A percentile compares a stretch with the other conserved stretches of the same genome.
These are phyloP conservation scores for Saccharomycopsis guyanensis DNA, from an alignment of 805 yeast species.

Conservation along the genomic window DNA sequence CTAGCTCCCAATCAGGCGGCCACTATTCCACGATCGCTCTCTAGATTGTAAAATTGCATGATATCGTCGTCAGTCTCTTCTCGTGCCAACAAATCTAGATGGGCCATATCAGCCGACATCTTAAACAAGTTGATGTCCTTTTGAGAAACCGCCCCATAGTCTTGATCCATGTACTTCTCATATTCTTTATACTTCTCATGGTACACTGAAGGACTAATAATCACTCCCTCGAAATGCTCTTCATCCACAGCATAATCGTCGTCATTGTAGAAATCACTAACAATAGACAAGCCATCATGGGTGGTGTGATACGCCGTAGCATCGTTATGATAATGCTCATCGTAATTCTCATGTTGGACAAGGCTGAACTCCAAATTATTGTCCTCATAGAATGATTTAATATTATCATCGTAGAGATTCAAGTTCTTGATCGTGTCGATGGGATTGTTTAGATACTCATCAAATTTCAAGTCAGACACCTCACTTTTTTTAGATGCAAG, in stretches of 20 bases:
- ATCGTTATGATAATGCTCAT: not conserved
- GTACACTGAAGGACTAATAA: constrained; percentile 5
- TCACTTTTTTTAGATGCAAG: not conserved
- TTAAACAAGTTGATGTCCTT: constrained; percentile 2
- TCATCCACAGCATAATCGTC: not conserved
- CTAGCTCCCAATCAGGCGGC: too few relatives aligned
- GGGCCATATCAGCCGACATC: not conserved
- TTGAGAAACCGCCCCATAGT: not conserved
- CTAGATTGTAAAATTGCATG: not conserved
- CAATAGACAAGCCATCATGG: constrained; percentile 4
- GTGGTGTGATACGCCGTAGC: not conserved
- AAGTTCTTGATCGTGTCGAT: constrained; percentile 6
- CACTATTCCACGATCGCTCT: too few relatives aligned
- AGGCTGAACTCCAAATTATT: not conserved
- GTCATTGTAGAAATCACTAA: constrained; percentile 7
- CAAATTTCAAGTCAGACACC: not conserved
- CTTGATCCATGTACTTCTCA: not conserved
- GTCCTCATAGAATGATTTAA: constrained; percentile 2
- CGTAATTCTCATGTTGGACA: not conserved
- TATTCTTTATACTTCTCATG: constrained; percentile 4
- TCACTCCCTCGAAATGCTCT: constrained; percentile 3
- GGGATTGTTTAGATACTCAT: constrained; percentile 10
- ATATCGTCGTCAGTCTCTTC: not conserved
- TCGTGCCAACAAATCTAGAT: not conserved
- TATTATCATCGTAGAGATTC: constrained; percentile 7